Evolutionary conservation across 2,329 filamentous ascomycete species (phyloP).

Genomic region (Orbilia brochopaga): DNA sequence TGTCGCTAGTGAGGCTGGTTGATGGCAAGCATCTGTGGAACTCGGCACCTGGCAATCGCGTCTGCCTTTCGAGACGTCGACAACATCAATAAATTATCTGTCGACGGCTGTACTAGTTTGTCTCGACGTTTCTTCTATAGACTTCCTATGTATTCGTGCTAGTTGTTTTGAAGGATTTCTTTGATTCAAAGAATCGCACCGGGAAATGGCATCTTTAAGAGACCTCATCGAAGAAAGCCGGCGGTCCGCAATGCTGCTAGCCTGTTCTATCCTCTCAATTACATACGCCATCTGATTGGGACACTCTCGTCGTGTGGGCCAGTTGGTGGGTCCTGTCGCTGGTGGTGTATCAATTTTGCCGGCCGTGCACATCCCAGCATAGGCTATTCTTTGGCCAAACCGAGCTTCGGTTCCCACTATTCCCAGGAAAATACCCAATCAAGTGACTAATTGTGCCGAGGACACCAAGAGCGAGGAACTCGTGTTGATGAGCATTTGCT

Average conservation of each 20-base stretch:
- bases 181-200: too few relatives aligned
- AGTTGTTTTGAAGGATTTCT: too few relatives aligned
- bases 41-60: neutral
- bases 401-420: neutral
- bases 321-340: neutral
- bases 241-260: neutral
- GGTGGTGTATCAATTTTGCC: neutral
- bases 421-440: too few relatives aligned
- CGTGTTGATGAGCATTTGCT: too few relatives aligned
- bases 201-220: neutral
- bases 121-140: too few relatives aligned
- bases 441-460: too few relatives aligned
- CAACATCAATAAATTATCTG: neutral
- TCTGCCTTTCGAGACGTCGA: neutral
- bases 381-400: neutral
- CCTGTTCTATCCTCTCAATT: neutral
- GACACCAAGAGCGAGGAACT: too few relatives aligned
- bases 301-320: neutral
- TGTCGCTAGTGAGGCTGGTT: too few relatives aligned
- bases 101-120: too few relatives aligned
- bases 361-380: conserved; percentile 4
- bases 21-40: too few relatives aligned
- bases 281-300: neutral
- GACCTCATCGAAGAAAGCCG: neutral
- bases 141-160: too few relatives aligned